phyloP scores from a whole-genome alignment of 2,329 filamentous ascomycete species.

The Cadophora gregata region DNA sequence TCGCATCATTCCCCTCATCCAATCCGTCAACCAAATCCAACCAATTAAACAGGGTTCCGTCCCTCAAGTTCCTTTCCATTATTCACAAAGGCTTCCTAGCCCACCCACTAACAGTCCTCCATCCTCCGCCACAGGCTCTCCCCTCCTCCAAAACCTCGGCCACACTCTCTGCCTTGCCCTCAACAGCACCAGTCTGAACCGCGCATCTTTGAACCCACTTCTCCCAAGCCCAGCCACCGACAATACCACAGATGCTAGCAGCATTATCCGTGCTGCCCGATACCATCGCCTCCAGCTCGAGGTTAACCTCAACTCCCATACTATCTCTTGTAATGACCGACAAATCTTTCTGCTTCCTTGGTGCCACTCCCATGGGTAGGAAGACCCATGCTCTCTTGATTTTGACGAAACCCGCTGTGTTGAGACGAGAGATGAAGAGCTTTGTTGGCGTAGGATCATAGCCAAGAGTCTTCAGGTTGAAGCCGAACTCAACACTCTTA shows the following conservation, averaged over 20 bases:
- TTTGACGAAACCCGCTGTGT: conserved; percentile 76
- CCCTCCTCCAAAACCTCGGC: conserved; percentile 69
- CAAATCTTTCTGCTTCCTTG: conserved; percentile 49
- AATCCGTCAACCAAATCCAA: not conserved
- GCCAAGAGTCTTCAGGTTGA: conserved; percentile 84
- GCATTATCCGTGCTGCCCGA: conserved; percentile 73
- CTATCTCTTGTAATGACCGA: conserved; percentile 47
- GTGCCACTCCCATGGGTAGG: conserved; percentile 73
- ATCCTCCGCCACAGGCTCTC: conserved; percentile 61
- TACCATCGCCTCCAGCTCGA: conserved; percentile 66
- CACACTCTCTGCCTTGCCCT: conserved; percentile 65
- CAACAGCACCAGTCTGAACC: conserved; percentile 80
- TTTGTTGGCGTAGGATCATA: conserved; percentile 89
- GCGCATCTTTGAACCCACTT: conserved; percentile 91
- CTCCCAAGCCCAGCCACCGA: conserved; percentile 93
- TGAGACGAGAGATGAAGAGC: conserved; percentile 76
- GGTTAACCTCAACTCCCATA: conserved; percentile 51
- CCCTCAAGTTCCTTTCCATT: not conserved
- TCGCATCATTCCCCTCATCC: not conserved
- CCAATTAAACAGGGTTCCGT: not conserved
- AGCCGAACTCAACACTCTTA: conserved; percentile 89
- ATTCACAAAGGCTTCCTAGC: conserved; percentile 60
- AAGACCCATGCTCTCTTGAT: conserved; percentile 88
- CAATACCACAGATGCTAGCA: conserved; percentile 78
- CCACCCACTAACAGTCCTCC: conserved; percentile 67